Percentiles rank a stretch among this genome's conserved stretches.
Evolutionary conservation across 257 asterid genomes (phyloP).

Genomic region (Dorcoceras hygrometricum): DNA sequence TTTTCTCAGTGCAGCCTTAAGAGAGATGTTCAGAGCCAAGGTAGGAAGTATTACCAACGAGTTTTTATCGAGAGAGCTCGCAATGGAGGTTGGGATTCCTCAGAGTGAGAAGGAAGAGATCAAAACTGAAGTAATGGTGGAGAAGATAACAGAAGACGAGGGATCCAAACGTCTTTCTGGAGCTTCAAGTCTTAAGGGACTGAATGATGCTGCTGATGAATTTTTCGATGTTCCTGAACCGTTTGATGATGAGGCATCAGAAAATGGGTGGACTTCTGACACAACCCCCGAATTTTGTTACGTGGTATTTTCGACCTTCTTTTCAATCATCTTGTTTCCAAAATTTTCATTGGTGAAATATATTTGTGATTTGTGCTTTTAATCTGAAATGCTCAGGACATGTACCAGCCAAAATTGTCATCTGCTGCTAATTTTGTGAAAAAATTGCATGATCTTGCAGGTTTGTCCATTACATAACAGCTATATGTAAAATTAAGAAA

Average conservation of each 20-base stretch:
- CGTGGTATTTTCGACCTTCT: slow-evolving; percentile 37
- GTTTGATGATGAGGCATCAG: slow-evolving; percentile 47
- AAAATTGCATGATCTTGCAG: slow-evolving; percentile 64
- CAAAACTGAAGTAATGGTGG: slow-evolving; percentile 40
- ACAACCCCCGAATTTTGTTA: slow-evolving; percentile 37
- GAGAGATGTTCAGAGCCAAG: slow-evolving; percentile 65
- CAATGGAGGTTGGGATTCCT: slow-evolving; percentile 41
- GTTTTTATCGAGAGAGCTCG: slow-evolving; percentile 33
- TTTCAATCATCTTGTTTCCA: neutral
- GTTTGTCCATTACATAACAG: slow-evolving; percentile 27
- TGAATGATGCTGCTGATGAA: slow-evolving; percentile 65
- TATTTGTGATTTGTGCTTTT: slow-evolving; percentile 12
- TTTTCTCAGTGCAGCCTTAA: slow-evolving; percentile 51
- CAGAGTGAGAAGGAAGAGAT: slow-evolving; percentile 41
- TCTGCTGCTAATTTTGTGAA: slow-evolving; percentile 64
- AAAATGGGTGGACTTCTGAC: slow-evolving; percentile 40
- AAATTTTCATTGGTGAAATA: neutral
- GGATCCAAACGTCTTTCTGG: slow-evolving; percentile 28
- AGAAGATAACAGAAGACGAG: slow-evolving; percentile 32
- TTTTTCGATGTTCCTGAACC: slow-evolving; percentile 79
- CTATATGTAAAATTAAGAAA: neutral
- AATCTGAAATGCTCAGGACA: slow-evolving; percentile 41
- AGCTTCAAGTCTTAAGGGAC: slow-evolving; percentile 52
- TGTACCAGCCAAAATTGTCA: slow-evolving; percentile 44
- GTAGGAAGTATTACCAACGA: slow-evolving; percentile 44